Percentiles rank a stretch among this genome's conserved stretches.
Conservation (phyloP, 2,329 filamentous ascomycete genomes). For the Daldinia eschscholtzii region DNA sequence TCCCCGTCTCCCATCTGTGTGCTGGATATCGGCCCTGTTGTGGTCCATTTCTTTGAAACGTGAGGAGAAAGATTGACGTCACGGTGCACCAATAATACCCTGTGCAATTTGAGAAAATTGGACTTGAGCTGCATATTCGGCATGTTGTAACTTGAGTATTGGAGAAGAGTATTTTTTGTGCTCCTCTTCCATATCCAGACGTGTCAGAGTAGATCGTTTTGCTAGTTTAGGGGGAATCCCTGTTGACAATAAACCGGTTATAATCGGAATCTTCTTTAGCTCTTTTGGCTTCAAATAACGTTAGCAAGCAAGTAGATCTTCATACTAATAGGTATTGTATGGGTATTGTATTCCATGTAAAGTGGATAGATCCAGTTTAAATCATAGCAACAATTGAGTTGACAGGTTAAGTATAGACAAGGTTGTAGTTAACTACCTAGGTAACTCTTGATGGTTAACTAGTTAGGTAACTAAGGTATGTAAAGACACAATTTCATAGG, state of each 20-base stretch:
- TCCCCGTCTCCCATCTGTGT: slow-evolving; percentile 1
- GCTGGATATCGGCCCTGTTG: slow-evolving; percentile 37
- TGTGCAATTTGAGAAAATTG: slow-evolving; percentile 44
- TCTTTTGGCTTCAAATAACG: neutral
- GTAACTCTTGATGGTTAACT: too few species aligned
- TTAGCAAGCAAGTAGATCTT: too few species aligned
- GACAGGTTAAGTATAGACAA: neutral
- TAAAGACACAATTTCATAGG: slow-evolving; percentile 2
- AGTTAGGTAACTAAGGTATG: too few species aligned
- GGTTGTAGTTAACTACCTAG: neutral
- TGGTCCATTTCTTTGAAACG: slow-evolving; percentile 47
- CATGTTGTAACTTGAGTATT: slow-evolving; percentile 15
- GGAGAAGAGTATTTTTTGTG: neutral
- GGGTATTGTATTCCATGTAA: neutral
- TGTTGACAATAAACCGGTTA: slow-evolving; percentile 4
- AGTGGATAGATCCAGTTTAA: neutral
- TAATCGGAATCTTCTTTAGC: slow-evolving; percentile 1
- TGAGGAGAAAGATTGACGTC: slow-evolving; percentile 50
- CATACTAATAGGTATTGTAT: neutral
- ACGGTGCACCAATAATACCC: slow-evolving; percentile 44
- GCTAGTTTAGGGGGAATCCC: slow-evolving; percentile 3
- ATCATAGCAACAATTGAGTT: neutral
- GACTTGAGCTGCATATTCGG: slow-evolving; percentile 38
- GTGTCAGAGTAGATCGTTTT: slow-evolving; percentile 4
- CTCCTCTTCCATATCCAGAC: slow-evolving; percentile 8